Evolutionary conservation across 345 rosid species (phyloP), one percentile per base, ranked within the genome.

Genomic region (Euclidium syriacum): DNA sequence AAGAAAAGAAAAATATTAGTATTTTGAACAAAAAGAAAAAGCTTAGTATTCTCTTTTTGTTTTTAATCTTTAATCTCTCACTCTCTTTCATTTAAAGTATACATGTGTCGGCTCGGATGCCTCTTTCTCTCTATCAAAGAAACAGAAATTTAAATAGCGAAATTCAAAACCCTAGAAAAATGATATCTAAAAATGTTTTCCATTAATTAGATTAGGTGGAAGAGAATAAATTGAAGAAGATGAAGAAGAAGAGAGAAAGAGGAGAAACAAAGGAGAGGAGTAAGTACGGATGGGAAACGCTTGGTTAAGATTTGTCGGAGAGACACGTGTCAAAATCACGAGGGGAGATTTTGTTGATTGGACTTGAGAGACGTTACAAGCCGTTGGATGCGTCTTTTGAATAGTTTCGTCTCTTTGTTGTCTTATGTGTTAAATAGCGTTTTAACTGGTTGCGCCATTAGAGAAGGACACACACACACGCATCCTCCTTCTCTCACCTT

Each of bases 271-370:
- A 38, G 39, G 32, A 29, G 58, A n/a, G 35, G 38, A 29, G 44
- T 7, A 47, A 38, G 64, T 48, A 70, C 74, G 58, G 69, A 62
- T 62, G 57, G 0, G 41, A 47, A 71, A 71, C 51, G 65, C 58
- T 63, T 71, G 70, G 70, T 46, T 71, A 47, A 55, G 65, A 33
- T 64, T 71, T 33, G 70, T 49, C 75, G 59, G 68, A 63, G 58
- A 70, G 63, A n/a, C 39, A 62, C 65, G 70, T 71, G 75, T 62
- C 74, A 18, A 9, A 47, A 54, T 54, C 68, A 2, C n/a, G n/a
- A 55, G 50, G 19, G 30, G 25, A 52, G 2, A 11, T 25, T 35
- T 35, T 47, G 59, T 64, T 42, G 75, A 71, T 49, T 40, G 22
- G 65, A 63, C 39, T 33, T 41, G 32, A 39, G 59, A 41, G 1